These are phyloP conservation scores for Climacium dendroides DNA, from an alignment of 225 moss, liverwort and hornwort species.

Conservation along the genomic window DNA sequence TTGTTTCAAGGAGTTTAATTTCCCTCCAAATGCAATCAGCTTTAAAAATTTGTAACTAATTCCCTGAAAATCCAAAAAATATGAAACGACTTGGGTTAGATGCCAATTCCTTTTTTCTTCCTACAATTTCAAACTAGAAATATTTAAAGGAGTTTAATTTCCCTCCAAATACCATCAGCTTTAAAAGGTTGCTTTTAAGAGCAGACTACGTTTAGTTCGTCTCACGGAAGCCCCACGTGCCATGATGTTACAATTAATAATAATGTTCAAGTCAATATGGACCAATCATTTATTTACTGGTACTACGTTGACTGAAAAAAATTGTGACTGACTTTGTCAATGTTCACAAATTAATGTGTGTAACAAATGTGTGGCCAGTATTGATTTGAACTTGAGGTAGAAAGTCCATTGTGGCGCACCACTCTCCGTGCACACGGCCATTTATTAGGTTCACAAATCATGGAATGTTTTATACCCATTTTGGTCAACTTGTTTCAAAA, in stretches of 20 bases:
- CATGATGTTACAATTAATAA: not conserved
- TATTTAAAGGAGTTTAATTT: too few species aligned
- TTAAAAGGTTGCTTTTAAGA: too few species aligned
- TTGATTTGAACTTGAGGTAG: not conserved
- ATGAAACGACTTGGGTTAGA: too few species aligned
- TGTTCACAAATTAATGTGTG: too few species aligned
- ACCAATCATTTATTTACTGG: not conserved
- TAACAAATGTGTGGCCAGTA: not conserved
- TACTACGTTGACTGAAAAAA: not conserved
- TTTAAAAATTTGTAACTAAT: not conserved
- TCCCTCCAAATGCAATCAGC: too few species aligned
- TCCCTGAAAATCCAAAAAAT: not conserved
- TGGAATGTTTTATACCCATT: not conserved
- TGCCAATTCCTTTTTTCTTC: too few species aligned
- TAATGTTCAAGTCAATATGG: not conserved
- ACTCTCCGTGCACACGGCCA: rapidly evolving
- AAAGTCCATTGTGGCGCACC: not conserved
- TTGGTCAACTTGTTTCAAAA: not conserved
- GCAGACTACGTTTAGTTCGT: not conserved
- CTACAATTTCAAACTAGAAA: too few species aligned
- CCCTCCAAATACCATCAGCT: too few species aligned
- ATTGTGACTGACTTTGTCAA: not conserved
- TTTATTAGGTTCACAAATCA: not conserved
- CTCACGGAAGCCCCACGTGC: not conserved
- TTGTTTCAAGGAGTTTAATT: not conserved